Conservation (phyloP, 768 basidiomycete genomes). For the Lactifluus hygrophoroides region DNA sequence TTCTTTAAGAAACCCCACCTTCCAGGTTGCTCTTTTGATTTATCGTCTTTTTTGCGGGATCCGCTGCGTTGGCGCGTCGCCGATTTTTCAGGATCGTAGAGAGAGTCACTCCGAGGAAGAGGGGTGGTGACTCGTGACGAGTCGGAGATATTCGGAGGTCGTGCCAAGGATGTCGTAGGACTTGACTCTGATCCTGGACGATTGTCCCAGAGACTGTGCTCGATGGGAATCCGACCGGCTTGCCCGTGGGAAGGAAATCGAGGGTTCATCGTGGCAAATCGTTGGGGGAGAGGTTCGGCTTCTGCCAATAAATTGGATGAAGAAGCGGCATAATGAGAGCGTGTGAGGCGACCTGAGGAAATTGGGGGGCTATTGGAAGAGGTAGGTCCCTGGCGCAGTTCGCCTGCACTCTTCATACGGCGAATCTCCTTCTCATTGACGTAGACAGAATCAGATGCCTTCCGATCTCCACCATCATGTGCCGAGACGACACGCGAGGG, state of each 20-base stretch:
- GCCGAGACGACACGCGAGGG: slow-evolving; percentile 4
- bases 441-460: slow-evolving; percentile 35
- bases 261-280: slow-evolving; percentile 62
- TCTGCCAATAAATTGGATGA: slow-evolving; percentile 55
- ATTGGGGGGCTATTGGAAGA: slow-evolving; percentile 26
- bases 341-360: slow-evolving; percentile 33
- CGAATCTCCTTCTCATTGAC: slow-evolving; percentile 24
- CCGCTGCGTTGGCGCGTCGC: slow-evolving; percentile 15
- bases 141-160: neutral
- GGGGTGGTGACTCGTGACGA: neutral
- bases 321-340: slow-evolving; percentile 49
- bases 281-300: slow-evolving; percentile 37
- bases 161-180: neutral
- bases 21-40: slow-evolving; percentile 42
- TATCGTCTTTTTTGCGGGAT: slow-evolving; percentile 19
- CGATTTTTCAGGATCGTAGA: neutral
- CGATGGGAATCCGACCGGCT: slow-evolving; percentile 34
- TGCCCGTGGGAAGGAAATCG: slow-evolving; percentile 31
- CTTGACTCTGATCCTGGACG: neutral
- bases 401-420: slow-evolving; percentile 79
- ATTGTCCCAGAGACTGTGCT: slow-evolving; percentile 41
- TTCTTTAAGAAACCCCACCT: slow-evolving; percentile 97
- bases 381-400: slow-evolving; percentile 47
- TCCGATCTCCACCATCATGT: neutral
- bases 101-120: neutral